phyloP scores from a whole-genome alignment of 164 flowering plant genomes.

The Litsea cubeba region DNA sequence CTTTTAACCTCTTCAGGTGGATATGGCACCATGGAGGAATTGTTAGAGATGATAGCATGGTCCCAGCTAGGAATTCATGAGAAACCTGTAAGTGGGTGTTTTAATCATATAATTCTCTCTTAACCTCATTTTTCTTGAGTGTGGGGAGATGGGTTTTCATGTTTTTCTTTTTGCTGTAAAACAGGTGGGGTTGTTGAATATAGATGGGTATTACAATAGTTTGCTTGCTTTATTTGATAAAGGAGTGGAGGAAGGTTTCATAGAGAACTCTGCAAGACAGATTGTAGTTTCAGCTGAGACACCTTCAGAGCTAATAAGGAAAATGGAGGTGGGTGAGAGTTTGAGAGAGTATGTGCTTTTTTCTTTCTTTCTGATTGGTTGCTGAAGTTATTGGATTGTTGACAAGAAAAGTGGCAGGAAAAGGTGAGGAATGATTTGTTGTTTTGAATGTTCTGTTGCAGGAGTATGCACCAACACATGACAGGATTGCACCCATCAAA shows the following conservation, averaged over 20 bases:
- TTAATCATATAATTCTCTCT: neutral
- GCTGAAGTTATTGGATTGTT: neutral
- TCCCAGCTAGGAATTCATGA: slow-evolving; percentile 43
- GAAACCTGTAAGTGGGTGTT: slow-evolving; percentile 29
- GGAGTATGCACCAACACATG: slow-evolving; percentile 15
- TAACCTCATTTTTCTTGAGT: neutral
- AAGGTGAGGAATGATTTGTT: neutral
- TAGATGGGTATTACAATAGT: slow-evolving; percentile 49
- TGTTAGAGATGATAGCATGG: slow-evolving; percentile 45
- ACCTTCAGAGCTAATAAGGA: slow-evolving; percentile 34
- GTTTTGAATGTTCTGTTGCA: slow-evolving; percentile 6
- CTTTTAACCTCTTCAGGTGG: slow-evolving; percentile 35
- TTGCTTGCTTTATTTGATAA: slow-evolving; percentile 49
- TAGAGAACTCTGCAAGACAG: slow-evolving; percentile 30
- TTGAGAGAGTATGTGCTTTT: neutral
- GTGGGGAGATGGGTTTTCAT: neutral
- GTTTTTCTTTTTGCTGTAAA: neutral
- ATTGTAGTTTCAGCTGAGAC: slow-evolving; percentile 38
- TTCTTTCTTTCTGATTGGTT: neutral
- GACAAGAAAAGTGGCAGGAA: neutral
- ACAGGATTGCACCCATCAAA: neutral
- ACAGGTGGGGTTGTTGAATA: slow-evolving; percentile 51
- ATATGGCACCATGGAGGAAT: slow-evolving; percentile 46
- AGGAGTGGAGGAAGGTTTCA: slow-evolving; percentile 59
- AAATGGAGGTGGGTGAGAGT: slow-evolving; percentile 34